Evolutionary conservation across 441 rosid species (phyloP), one percentile per base, ranked within the genome.

Genomic region (Dalechampia spathulata): DNA sequence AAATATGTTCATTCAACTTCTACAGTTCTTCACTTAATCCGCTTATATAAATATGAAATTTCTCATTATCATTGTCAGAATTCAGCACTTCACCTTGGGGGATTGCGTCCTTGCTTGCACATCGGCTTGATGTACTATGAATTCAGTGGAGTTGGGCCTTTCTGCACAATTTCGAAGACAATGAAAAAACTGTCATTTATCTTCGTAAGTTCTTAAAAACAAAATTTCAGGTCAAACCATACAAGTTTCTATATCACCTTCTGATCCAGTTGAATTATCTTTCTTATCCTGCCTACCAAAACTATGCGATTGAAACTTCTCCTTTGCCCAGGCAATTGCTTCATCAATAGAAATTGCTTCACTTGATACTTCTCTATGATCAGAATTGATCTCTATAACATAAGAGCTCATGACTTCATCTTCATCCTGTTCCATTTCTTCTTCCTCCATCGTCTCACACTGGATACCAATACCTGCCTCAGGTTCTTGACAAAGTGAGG

Each of bases 281-380:
- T 72, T 65, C 15, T 40, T 73, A 8, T 34, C 55, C 25, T 67
- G 53, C 37, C 40, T 62, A 15, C 30, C 58, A 39, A 58, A 64
- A 61, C 63, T 65, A 11, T 55, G 75, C 2, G 72, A 58, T 48
- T 74, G 83, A 46, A 75, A 86, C 69, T 77, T 87, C 70, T 89
- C 94, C 73, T 82, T 92, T 4, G 91, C 97, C 99, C 99, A 89
- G 1, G 97, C 99, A 26, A 92, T 83, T 15, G 97, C 97, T 68
- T 92, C 99, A 48, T 89, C 94, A 51, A 89, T 68, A 14, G 86
- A 83, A 39, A 75, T 76, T 0, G 88, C 82, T 64, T 89, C 94
- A 0, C 76, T 65, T 0, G 47, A 32, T 2, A 68, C 74, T 17
- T 79, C 83, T 59, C 66, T 69, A 14, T 66, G 21, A 51, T 80